Conservation (phyloP, 164 flowering plant species). For the Kalanchoe fedtschenkoi region DNA sequence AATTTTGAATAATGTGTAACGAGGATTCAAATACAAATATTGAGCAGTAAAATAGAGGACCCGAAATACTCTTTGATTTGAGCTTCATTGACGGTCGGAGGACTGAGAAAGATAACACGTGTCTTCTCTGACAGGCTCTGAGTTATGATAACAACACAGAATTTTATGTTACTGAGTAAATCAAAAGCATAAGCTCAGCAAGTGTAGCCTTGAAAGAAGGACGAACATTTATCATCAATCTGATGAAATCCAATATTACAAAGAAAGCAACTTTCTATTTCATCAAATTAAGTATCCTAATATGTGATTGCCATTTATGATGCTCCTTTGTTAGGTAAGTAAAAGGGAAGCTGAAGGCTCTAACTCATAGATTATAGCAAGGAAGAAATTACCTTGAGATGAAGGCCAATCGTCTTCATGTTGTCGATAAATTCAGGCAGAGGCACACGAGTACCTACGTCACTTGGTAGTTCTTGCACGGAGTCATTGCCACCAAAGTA, state of each 20-base stretch:
- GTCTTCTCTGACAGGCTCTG: constrained; percentile 72
- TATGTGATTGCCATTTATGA: no score
- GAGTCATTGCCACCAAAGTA: constrained; percentile 96
- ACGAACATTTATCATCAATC: neutral
- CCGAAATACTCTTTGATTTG: constrained; percentile 24
- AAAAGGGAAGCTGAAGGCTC: no score
- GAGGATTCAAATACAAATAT: neutral
- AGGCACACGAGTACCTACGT: constrained; percentile 76
- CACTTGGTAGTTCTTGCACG: constrained; percentile 44
- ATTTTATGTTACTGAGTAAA: constrained; percentile 8
- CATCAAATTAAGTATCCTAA: no score
- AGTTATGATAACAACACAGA: neutral
- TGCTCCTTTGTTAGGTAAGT: no score
- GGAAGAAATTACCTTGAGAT: constrained; percentile 47
- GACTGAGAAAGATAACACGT: constrained; percentile 39
- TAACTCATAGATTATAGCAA: no score
- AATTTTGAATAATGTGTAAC: neutral
- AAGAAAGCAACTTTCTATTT: no score
- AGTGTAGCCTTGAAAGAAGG: neutral
- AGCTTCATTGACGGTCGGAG: constrained; percentile 58
- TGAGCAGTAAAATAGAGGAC: constrained; percentile 17
- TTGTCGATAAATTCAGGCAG: constrained; percentile 65
- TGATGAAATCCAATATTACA: neutral
- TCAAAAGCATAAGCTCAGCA: neutral
- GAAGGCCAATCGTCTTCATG: constrained; percentile 62